Base-by-base conservation (phyloP, 352 stramenopile genomes). In the Globisporangium orthogonon region DNA sequence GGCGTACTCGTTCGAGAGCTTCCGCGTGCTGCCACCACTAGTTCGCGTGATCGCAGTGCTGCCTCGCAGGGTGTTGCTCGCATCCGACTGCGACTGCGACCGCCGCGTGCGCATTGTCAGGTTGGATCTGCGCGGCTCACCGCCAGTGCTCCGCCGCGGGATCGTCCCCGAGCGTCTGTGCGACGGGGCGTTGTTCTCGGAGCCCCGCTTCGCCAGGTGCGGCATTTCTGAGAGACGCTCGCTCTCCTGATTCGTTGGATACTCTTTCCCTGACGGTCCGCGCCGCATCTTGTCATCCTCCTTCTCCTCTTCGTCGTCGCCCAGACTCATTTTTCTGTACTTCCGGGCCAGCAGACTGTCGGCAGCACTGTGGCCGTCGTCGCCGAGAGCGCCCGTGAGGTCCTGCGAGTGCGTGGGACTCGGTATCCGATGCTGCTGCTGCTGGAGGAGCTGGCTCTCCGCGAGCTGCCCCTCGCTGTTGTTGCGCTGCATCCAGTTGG, bases 401-500 rank as follows among this genome's bases (percentile, higher is more conserved):
- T 91, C 81, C 54, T 91, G 78, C 5, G 81, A 88, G 53, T 86
- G 76, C 7, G 76, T 78, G 31, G 78, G 78, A 60, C 81, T 91
- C 1, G 71, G 59, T 37, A 72, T 35, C 6, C 68, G 66, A 60
- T 82, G 72, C 41, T 82, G 31, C 30, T 43, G 66, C 61, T 80
- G 67, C 44, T 82, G 71, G 41, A 50, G 53, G n/a, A n/a, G n/a
- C 15, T 58, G 61, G 35, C 70, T 69, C 29, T 69, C 65, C 31
- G 56, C 67, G 17, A 67, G 35, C 45, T 63, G 51, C 1, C 51
- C 58, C 35, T 63, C 50, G 37, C 58, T 63, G 44, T 58, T 85
- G 50, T 70, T 89, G 29, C 80, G 73, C 55, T 87, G 70, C 48
- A 92, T 86, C 83, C 79, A 91, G 43, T 91, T 71, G 18, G 86